Percentiles rank a stretch among this genome's conserved stretches.
phyloP scores from a whole-genome alignment of 768 basidiomycete genomes.

The Gymnopilus dilepis region DNA sequence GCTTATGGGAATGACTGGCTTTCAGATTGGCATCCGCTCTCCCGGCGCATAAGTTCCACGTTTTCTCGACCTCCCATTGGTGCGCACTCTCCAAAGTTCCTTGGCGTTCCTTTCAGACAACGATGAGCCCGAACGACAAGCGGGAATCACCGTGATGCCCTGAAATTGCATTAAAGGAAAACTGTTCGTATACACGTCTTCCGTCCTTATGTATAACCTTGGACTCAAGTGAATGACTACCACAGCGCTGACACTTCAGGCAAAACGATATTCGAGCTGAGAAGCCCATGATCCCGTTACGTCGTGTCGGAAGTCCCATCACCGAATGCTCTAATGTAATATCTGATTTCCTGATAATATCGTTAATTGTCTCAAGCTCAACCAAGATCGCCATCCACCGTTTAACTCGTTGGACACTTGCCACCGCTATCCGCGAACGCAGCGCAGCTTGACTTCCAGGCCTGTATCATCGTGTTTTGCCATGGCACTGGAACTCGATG shows the following conservation, averaged over 20 bases:
- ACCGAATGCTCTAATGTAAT: too few relatives aligned
- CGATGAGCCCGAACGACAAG: background rate
- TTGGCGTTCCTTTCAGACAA: background rate
- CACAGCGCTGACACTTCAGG: background rate
- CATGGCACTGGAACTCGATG: background rate
- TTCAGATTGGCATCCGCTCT: background rate
- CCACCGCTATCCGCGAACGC: too few relatives aligned
- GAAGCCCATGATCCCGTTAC: too few relatives aligned
- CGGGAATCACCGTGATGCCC: background rate
- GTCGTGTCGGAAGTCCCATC: too few relatives aligned
- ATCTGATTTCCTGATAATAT: too few relatives aligned
- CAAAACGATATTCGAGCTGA: too few relatives aligned
- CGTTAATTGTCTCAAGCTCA: too few relatives aligned
- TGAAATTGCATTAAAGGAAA: background rate
- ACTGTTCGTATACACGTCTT: background rate
- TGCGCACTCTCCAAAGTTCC: background rate
- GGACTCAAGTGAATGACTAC: background rate
- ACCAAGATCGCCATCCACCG: too few relatives aligned
- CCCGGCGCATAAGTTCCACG: background rate
- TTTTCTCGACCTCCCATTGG: background rate
- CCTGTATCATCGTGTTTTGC: background rate
- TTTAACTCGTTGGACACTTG: too few relatives aligned
- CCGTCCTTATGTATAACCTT: background rate
- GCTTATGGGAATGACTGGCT: background rate
- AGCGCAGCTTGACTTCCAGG: too few relatives aligned